These are phyloP conservation scores for Coniochaeta sp. DNA, from an alignment of 2,329 filamentous ascomycete species.

Conservation along the genomic window DNA sequence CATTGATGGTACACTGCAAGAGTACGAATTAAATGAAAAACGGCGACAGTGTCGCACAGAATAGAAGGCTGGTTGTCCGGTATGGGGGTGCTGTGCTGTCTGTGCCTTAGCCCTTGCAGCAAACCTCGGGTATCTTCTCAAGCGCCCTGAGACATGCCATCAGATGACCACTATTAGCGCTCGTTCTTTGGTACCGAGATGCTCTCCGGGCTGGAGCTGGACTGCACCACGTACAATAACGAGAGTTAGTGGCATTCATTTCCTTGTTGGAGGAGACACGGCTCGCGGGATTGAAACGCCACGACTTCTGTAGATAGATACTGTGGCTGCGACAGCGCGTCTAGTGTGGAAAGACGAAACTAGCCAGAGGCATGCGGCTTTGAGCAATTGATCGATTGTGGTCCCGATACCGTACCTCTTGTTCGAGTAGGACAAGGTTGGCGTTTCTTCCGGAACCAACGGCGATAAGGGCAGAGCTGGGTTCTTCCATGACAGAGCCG, in stretches of 20 bases:
- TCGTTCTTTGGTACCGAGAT: background rate
- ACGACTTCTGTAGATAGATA: too few relatives aligned
- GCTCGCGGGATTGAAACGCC: too few relatives aligned
- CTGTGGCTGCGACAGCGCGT: too few relatives aligned
- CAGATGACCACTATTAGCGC: background rate
- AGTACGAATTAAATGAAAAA: background rate
- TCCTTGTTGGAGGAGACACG: too few relatives aligned
- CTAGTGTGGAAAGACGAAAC: too few relatives aligned
- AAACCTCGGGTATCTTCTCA: background rate
- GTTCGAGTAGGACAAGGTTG: too few relatives aligned
- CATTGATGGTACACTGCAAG: background rate
- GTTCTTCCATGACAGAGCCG: background rate
- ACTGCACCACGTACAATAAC: background rate
- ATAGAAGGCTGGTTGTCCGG: too few relatives aligned
- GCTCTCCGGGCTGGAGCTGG: background rate
- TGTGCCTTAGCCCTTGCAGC: background rate
- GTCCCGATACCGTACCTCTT: too few relatives aligned
- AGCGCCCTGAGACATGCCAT: background rate
- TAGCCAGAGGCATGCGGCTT: too few relatives aligned
- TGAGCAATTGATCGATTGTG: too few relatives aligned
- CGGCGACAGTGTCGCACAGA: background rate
- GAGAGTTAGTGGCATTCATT: background rate
- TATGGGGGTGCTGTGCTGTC: too few relatives aligned
- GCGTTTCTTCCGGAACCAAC: background rate
- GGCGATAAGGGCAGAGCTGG: background rate